Base-by-base conservation (phyloP, 768 basidiomycete species). In the Mycena floridula region DNA sequence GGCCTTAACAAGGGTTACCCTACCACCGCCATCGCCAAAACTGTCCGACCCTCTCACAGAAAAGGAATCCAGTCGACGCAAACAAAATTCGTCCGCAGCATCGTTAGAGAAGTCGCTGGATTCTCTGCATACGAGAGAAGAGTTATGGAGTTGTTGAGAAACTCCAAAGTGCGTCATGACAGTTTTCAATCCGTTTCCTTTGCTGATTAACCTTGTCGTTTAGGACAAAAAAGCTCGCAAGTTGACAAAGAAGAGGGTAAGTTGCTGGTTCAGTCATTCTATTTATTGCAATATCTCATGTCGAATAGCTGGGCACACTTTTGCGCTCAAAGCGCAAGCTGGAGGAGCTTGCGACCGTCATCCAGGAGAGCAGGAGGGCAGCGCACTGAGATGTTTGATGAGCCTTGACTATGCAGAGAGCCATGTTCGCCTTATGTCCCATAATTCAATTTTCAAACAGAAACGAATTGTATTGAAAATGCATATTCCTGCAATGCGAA, bases 211-310 rank as follows among this genome's bases (percentile, higher is more conserved):
- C 7, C 38, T 13, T 12, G 12, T 36, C 40, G 39, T 46, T 37
- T 59, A 92, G 92, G 95, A 99, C 68, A 99, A 99, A 83, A 97
- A 95, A 73, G 95, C 95, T 48, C 80, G 92, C 67, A 98, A 98
- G 76, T 75, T 98, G 77, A 94, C 93, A 57, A 99, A 99, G 85
- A 97, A 95, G 77, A 85, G 93, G 77, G 95, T 96, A 60, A 56
- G 85, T 40, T 46, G 26, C 4, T 25, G 12, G 39, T 20, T 41
- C n/a, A 25, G 9, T 16, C 37, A 12, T 24, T 27, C 35, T 44
- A 23, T 46, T 43, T 46, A 27, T 46, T 16, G 51, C 27, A 41
- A 27, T 44, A 45, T 37, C 27, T 38, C n/a, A n/a, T n/a, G n/a
- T n/a, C n/a, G n/a, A 22, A 46, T 58, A 93, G 92, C 85, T 99